Evolutionary conservation across 306 rosid species (phyloP), one percentile per base, ranked within the genome.

Genomic region (Potentilla sterilis): DNA sequence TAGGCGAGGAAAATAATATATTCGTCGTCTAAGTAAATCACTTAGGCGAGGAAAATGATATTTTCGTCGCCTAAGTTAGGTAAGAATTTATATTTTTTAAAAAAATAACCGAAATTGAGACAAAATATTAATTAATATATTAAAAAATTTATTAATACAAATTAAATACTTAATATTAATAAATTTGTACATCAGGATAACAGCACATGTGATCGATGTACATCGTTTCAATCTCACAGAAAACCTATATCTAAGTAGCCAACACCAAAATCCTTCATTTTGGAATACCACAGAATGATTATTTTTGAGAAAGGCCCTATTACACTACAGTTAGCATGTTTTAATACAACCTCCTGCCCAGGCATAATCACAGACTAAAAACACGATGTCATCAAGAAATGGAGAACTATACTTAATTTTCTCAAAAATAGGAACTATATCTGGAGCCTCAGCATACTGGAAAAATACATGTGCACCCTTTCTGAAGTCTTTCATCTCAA

Each of bases 391-490:
- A 28, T 52, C 58, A 64, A 79, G 69, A 37, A 54, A 51, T 52
- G 69, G 34, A 72, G 43, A 18, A 46, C 72, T 64, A 42, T n/a
- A 34, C 46, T 46, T 18, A 32, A 63, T 28, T 73, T 74, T 72
- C 61, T 37, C 46, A 0, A 77, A 75, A 68, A 37, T 57, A 44
- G n/a, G 32, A 72, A 80, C 80, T 82, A 76, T 48, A 68, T 52
- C 38, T 41, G 51, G 15, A 73, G 44, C 69, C 55, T 71, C 75
- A 76, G 69, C 64, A 35, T 59, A 73, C 75, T 81, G 57, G 14
- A 73, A 75, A 65, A 28, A 73, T 89, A 96, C 99, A 98, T 96
- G 99, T 61, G 98, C 99, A 75, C 97, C 99, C 97, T 96, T 92
- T 81, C 99, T 88, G 75, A 96, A 96, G 83, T 96, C 90, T 78